Base-by-base conservation (phyloP, 306 rosid genomes). In the Oemleria cerasiformis region DNA sequence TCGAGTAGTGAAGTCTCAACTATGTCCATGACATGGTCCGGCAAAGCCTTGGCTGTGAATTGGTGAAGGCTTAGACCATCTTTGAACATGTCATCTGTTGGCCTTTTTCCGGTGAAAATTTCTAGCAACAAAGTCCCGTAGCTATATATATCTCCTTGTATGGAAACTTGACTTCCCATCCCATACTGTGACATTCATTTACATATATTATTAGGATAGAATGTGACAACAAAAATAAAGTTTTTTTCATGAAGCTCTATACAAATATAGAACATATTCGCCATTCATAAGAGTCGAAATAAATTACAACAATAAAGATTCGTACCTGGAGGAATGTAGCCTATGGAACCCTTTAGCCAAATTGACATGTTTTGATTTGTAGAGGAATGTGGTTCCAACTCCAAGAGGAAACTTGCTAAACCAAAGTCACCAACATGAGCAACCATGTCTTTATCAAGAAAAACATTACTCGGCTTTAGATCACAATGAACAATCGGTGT, bases 11-110 rank as follows among this genome's bases (percentile, higher is more conserved):
- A 73, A 50, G 80, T 85, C 49, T 86, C 90, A 36, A 62, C 25
- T 19, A 81, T 59, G 53, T 86, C 86, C 68, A 80, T 84, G 50
- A 36, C 78, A 60, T 61, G 73, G 5, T 77, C 43, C 2, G 81
- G 72, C 16, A 81, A 73, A 5, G 72, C 65, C 68, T 7, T 67
- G 19, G 61, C 19, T 5, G 70, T 25, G 20, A 67, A 68, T 39
- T 59, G 61, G 40, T 42, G 78, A n/a, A 19, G n/a, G 58, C 58
- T 19, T 53, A 19, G 30, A 53, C 58, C 58, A 19, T 53, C 30
- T 9, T 60, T 49, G 58, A 81, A 77, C 45, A 20, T 41, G 5
- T 73, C 73, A 20, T 77, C 39, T 0, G 76, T 81, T 4, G 85
- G 82, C 6, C 74, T 56, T 73, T 68, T 77, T 9, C 79, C 62